phyloP scores from a whole-genome alignment of 148 eudicot genomes.

The Diospyros kaki region DNA sequence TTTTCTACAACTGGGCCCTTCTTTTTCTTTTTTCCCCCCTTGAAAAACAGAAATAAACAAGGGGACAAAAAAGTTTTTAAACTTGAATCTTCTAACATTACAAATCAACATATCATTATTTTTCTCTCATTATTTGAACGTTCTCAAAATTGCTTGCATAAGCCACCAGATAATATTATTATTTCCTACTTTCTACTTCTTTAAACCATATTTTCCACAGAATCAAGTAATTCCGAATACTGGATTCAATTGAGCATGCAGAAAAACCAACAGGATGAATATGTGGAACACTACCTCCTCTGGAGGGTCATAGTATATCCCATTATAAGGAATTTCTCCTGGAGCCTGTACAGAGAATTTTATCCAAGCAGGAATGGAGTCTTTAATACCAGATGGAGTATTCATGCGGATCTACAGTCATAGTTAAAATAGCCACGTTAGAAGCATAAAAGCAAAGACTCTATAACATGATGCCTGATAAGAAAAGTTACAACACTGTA shows the following conservation, averaged over 20 bases:
- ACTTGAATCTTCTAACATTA: too few species aligned
- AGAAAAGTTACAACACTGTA: background rate
- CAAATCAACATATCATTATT: background rate
- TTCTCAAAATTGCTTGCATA: background rate
- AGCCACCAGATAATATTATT: background rate
- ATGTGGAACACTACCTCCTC: slow-evolving; percentile 58
- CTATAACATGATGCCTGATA: background rate
- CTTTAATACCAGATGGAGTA: slow-evolving; percentile 94
- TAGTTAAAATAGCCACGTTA: background rate
- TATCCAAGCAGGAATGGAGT: slow-evolving; percentile 99
- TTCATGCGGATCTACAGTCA: slow-evolving; percentile 85
- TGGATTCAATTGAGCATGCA: background rate
- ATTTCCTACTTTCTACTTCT: background rate
- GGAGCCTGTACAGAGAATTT: slow-evolving; percentile 92
- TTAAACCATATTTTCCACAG: background rate
- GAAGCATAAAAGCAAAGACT: slow-evolving; percentile 8
- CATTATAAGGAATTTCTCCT: slow-evolving; percentile 89
- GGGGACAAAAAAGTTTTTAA: too few species aligned
- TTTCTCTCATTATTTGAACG: background rate
- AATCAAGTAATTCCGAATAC: background rate
- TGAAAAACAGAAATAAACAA: too few species aligned
- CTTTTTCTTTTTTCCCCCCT: too few species aligned
- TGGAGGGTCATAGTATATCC: slow-evolving; percentile 95
- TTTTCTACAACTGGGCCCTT: too few species aligned
- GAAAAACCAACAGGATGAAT: slow-evolving; percentile 3